Conservation (phyloP, 192 early-diverging fungal genomes). For the Podila epicladia region DNA sequence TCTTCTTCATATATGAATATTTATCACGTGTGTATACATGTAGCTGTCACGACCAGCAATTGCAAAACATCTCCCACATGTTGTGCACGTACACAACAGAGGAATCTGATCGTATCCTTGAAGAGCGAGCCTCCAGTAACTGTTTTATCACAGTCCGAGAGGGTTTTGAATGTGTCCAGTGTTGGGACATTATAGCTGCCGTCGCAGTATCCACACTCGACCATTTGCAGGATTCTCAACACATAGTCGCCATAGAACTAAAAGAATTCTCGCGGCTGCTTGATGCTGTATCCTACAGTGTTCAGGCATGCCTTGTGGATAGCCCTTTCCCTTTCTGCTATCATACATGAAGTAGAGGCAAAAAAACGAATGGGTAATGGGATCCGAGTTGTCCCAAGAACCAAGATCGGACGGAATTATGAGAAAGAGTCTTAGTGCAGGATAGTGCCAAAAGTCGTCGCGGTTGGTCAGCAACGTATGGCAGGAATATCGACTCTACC, state of each 20-base stretch:
- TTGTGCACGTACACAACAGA: no score
- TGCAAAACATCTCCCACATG: no score
- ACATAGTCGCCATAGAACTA: background rate
- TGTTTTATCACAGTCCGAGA: background rate
- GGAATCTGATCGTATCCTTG: no score
- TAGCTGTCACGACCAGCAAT: no score
- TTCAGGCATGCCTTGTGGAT: background rate
- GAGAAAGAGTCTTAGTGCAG: background rate
- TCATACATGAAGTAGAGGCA: background rate
- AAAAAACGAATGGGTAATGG: background rate
- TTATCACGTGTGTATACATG: no score
- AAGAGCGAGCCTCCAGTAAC: no score
- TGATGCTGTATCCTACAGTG: background rate
- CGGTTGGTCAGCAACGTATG: no score
- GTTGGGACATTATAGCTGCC: background rate
- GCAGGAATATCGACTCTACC: no score
- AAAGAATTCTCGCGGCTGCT: background rate
- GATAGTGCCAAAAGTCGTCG: no score
- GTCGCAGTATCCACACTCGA: background rate
- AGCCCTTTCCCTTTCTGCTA: background rate
- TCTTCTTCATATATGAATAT: no score
- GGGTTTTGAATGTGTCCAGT: background rate
- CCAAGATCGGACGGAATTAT: background rate
- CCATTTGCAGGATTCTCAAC: background rate
- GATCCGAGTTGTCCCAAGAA: background rate